Percentiles rank a stretch among this genome's conserved stretches.
Evolutionary conservation across 202 grass and related monocot genomes (phyloP).

Genomic region (Brachypodium distachyon): DNA sequence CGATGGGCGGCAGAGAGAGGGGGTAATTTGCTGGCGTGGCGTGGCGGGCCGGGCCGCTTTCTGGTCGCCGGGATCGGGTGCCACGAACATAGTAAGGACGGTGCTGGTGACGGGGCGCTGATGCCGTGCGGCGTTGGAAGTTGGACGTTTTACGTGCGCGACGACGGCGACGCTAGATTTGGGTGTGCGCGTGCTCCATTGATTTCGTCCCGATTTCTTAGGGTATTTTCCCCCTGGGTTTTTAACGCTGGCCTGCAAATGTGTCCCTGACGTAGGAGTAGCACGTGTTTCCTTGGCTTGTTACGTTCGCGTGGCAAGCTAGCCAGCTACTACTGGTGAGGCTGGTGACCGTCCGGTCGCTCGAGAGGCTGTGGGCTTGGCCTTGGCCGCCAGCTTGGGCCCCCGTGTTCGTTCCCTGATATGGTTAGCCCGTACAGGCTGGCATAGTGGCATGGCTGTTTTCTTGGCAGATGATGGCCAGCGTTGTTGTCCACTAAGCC

Average conservation of each 20-base stretch:
- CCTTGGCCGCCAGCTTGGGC: too few species aligned
- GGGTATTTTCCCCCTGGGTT: not conserved
- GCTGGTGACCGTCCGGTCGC: too few species aligned
- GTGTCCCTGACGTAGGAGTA: too few species aligned
- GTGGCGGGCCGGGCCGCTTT: not conserved
- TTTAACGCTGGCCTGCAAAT: not conserved
- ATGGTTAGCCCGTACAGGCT: too few species aligned
- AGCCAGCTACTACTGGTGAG: not conserved
- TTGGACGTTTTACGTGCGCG: not conserved
- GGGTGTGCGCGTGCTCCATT: not conserved
- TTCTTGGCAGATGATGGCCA: not conserved
- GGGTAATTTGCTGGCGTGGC: not conserved
- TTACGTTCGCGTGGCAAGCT: not conserved
- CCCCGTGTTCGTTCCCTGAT: too few species aligned
- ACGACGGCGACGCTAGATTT: not conserved
- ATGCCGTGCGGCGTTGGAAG: slow-evolving; percentile 13
- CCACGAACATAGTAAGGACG: too few species aligned
- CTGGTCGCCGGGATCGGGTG: not conserved
- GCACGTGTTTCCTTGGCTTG: not conserved
- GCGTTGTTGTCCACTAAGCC: not conserved
- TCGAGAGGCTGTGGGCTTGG: too few species aligned
- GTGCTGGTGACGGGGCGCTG: slow-evolving; percentile 10
- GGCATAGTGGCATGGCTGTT: not conserved
- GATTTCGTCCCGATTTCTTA: too few species aligned
- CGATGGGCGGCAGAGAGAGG: not conserved